Evolutionary conservation across 2,329 filamentous ascomycete genomes (phyloP).

Genomic region (Cadophora sp.): DNA sequence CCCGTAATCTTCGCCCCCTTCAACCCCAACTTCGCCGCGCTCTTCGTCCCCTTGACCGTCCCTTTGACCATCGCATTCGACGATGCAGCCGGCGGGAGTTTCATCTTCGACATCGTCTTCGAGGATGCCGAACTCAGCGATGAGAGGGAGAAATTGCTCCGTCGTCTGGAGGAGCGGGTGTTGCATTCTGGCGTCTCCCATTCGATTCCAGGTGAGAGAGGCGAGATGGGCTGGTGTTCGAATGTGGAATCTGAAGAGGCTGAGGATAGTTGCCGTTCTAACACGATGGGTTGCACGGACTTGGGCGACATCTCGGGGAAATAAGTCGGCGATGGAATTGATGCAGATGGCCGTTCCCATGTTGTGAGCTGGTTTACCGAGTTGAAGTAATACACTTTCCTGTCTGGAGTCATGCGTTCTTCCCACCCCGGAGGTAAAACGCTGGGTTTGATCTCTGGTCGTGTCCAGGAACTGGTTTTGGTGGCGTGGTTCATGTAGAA

Average conservation of each 20-base stretch:
- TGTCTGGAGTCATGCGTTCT: background rate
- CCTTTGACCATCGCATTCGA: constrained; percentile 3
- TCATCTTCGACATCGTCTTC: constrained; percentile 1
- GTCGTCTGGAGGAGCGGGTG: background rate
- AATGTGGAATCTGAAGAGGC: background rate
- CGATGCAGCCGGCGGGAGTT: background rate
- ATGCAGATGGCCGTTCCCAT: background rate
- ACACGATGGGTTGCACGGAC: background rate
- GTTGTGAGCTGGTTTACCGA: background rate
- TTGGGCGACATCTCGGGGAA: background rate
- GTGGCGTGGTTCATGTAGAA: constrained; percentile 6
- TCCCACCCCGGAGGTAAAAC: background rate
- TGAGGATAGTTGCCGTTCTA: background rate
- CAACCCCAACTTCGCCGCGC: background rate
- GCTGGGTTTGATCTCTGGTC: background rate
- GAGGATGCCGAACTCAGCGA: background rate
- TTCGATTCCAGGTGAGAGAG: background rate
- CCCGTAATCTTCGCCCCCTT: background rate
- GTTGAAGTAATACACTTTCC: constrained; percentile 4
- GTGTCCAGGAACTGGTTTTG: background rate
- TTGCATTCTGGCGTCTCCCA: background rate
- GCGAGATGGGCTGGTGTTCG: background rate
- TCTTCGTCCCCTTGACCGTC: constrained; percentile 3
- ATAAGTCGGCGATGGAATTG: background rate
- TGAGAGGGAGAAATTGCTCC: background rate